Evolutionary conservation across 2,329 filamentous ascomycete species (phyloP).

Genomic region (Aspergillus alliaceus): DNA sequence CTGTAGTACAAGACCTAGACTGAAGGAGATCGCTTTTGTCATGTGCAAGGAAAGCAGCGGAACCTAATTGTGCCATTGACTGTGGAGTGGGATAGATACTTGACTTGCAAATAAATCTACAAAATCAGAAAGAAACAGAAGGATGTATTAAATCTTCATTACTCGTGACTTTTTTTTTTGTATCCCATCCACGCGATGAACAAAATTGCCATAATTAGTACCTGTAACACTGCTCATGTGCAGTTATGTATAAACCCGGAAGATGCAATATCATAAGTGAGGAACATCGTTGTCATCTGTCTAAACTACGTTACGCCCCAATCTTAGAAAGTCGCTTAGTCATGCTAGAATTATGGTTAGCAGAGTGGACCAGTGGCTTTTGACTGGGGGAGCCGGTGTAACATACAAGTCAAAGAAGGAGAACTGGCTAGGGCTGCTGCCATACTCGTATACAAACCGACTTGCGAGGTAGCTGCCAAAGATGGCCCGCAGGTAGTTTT

Average conservation of each 20-base stretch:
- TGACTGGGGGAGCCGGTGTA: slow-evolving; percentile 28
- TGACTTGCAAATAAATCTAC: too few species aligned
- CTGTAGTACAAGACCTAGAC: too few species aligned
- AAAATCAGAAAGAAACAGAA: background rate
- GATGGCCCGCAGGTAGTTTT: slow-evolving; percentile 88
- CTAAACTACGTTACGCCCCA: slow-evolving; percentile 24
- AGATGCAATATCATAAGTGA: slow-evolving; percentile 17
- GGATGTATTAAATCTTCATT: slow-evolving; percentile 10
- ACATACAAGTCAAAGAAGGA: slow-evolving; percentile 98
- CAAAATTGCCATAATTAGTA: slow-evolving; percentile 12
- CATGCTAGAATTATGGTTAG: slow-evolving; percentile 31
- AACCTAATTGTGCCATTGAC: too few species aligned
- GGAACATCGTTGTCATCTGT: slow-evolving; percentile 7
- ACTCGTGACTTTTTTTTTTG: slow-evolving; percentile 17
- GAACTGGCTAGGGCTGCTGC: slow-evolving; percentile 90
- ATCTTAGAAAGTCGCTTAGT: slow-evolving; percentile 36
- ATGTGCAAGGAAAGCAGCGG: too few species aligned
- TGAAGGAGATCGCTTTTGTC: too few species aligned
- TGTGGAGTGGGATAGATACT: too few species aligned
- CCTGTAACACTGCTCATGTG: slow-evolving; percentile 17
- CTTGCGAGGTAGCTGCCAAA: slow-evolving; percentile 95
- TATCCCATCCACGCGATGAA: slow-evolving; percentile 10
- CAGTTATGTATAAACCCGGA: slow-evolving; percentile 12
- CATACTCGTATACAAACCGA: slow-evolving; percentile 94
- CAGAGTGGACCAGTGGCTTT: slow-evolving; percentile 3